A percentile compares a stretch with the other conserved stretches of the same genome.
Conservation (phyloP, 1,284 basidiomycete species). For the Papiliotrema nemorosa region DNA sequence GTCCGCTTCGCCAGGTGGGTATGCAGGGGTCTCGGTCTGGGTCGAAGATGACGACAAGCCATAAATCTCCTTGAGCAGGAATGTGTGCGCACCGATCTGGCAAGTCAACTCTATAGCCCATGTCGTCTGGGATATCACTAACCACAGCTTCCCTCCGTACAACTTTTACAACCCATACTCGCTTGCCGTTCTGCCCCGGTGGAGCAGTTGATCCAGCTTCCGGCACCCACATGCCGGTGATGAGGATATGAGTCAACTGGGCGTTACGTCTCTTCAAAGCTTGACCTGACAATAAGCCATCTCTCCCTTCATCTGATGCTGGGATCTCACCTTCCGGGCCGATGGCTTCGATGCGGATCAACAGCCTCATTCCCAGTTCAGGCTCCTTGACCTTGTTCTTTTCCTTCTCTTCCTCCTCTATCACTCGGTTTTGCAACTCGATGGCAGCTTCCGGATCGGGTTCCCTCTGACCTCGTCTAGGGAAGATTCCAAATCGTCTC, state of each 20-base stretch:
- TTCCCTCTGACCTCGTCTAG: slow-evolving; percentile 23
- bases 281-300: slow-evolving; percentile 26
- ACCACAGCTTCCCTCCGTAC: slow-evolving; percentile 76
- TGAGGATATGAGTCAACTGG: slow-evolving; percentile 77
- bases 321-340: slow-evolving; percentile 60
- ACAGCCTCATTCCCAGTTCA: slow-evolving; percentile 66
- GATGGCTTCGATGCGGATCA: slow-evolving; percentile 70
- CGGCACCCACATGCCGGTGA: slow-evolving; percentile 64
- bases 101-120: not conserved
- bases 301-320: not conserved
- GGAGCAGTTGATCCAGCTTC: slow-evolving; percentile 22
- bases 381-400: slow-evolving; percentile 52
- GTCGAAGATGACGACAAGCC: slow-evolving; percentile 61
- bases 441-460: slow-evolving; percentile 41
- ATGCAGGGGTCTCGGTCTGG: slow-evolving; percentile 41
- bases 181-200: slow-evolving; percentile 38
- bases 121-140: slow-evolving; percentile 1
- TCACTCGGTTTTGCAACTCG: slow-evolving; percentile 44
- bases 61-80: slow-evolving; percentile 88
- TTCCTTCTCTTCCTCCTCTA: slow-evolving; percentile 49
- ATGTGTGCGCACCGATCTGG: slow-evolving; percentile 77
- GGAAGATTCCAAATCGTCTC: slow-evolving; percentile 35
- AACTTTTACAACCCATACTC: slow-evolving; percentile 77
- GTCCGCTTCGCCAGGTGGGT: slow-evolving; percentile 54
- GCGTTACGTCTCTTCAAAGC: slow-evolving; percentile 65